Base-by-base conservation (phyloP, 495 filamentous ascomycete genomes). In the Penicillium samsonianum region DNA sequence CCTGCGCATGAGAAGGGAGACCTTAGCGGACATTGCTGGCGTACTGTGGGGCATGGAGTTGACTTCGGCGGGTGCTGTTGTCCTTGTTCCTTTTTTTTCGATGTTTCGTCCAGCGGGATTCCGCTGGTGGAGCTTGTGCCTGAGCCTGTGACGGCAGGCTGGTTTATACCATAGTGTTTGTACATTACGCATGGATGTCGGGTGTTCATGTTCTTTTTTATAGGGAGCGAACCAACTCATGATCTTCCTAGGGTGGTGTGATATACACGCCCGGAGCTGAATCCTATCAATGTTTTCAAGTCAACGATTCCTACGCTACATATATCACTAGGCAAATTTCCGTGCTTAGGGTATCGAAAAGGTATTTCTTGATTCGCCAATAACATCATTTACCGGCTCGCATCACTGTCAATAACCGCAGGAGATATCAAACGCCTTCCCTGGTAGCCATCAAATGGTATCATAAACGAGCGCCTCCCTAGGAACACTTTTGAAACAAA, bases 371-470 rank as follows among this genome's bases (percentile, higher is more conserved):
- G 31, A 19, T 40, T 51, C 14, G 33, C 22, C 22, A 11, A 30
- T 35, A 25, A 48, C 16, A 40, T 28, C n/a, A 37, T 26, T 33
- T 23, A 17, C 20, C 30, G 22, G 19, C 23, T 46, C 25, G 44
- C 14, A 45, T 28, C 2, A n/a, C 16, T 31, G 43, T 12, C 16
- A 35, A 40, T 16, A 57, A 44, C 26, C 5, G 30, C 38, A 57
- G 16, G 31, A 44, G 38, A 41, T 10, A 20, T 20, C 40, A 51
- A 65, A 68, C 59, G 57, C 65, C 65, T 49, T 51, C 22, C 50
- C 55, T 33, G 48, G 57, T 60, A 57, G 55, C 33, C 60, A 64
- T 65, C 49, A 65, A 46, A 69, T 70, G 67, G 71, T 70, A 72
- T 73, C 71, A 62, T 65, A 65, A 65, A 62, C 20, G 57, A 46